Base-by-base conservation (phyloP, 306 rosid genomes). In the Cyclanthera cordifolia region DNA sequence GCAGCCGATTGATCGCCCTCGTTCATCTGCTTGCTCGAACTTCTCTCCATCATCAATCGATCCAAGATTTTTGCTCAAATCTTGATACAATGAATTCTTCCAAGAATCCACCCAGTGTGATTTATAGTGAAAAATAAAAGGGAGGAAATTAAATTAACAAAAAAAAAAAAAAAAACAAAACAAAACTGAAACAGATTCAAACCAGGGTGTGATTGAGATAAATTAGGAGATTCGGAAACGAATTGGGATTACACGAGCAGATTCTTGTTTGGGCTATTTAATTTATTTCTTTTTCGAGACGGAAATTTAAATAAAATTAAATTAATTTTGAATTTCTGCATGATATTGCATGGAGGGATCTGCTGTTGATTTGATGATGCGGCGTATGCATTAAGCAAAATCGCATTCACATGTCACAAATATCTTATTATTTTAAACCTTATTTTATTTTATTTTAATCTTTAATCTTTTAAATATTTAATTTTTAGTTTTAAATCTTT, bases 31-130 rank as follows among this genome's bases (percentile, higher is more conserved):
- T 46, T 34, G 30, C 78, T 69, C 2, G 49, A 28, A 65, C 67
- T 77, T 65, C 81, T 65, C 69, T 73, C 84, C 81, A 80, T 75
- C 7, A 9, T 12, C 15, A 37, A 2, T 4, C 34, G 25, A 8
- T 7, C 28, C 4, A 14, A 3, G 16, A 1, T 5, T 16, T 3
- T 6, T 39, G 21, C 14, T 2, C 49, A n/a, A 37, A 9, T 23
- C 17, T 51, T 3, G 30, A 27, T 27, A 27, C 30, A 1, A 27
- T 27, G 30, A 27, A 27, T 27, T 27, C 30, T 27, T 27, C 3
- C 10, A 37, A 37, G 37, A 65, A 12, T 5, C 53, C 39, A 20
- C n/a, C n/a, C 0, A 0, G 20, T 6, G 52, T 5, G 5, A 32
- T 70, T 32, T 70, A 19, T 53, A 11, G 28, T 0, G 30, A 6